Base-by-base conservation (phyloP, 768 basidiomycete genomes). In the Cystofilobasidium capitatum region DNA sequence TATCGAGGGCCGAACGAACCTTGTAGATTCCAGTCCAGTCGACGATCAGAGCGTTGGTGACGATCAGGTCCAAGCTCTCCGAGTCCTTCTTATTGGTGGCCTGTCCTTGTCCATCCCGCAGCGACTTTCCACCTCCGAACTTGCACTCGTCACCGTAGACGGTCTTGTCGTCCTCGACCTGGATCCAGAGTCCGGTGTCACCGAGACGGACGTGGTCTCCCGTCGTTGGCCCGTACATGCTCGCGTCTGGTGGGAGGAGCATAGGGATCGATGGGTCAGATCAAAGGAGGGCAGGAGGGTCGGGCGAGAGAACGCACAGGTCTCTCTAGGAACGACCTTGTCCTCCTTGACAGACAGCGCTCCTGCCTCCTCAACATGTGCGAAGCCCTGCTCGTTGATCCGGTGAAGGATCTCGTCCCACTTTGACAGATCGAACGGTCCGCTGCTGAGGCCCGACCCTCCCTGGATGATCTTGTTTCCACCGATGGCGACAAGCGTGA, bases 71-170 rank as follows among this genome's bases (percentile, higher is more conserved):
- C 55, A 98, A 82, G 0, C 85, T 82, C 58, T 89, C 86, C 0
- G 73, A 71, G 12, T 88, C 83, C 0, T 83, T 80, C 16, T 85
- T 79, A 70, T 88, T 84, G 1, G 88, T 88, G 0, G 86, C 86
- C 75, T 98, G 93, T 10, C 93, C 96, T 88, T 96, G 94, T 7
- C 96, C 96, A 73, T 98, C 96, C 29, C 94, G 86, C 61, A 98
- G 88, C 1, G 87, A 83, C 78, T 98, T 97, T 22, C 92, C 94
- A 73, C 92, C 94, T 10, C 96, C 96, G 73, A 99, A 99, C 78
- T 69, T 69, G 68, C 69, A 65, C 58, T 65, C 64, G 59, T 70
- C 69, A 16, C 64, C 96, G 74, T 96, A 94, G 4, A 85, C 80
- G 6, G 93, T 88, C 85, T 82, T 81, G 72, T 99, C 94, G 36